Conservation (phyloP, 257 asterid genomes). For the Salvia splendens region DNA sequence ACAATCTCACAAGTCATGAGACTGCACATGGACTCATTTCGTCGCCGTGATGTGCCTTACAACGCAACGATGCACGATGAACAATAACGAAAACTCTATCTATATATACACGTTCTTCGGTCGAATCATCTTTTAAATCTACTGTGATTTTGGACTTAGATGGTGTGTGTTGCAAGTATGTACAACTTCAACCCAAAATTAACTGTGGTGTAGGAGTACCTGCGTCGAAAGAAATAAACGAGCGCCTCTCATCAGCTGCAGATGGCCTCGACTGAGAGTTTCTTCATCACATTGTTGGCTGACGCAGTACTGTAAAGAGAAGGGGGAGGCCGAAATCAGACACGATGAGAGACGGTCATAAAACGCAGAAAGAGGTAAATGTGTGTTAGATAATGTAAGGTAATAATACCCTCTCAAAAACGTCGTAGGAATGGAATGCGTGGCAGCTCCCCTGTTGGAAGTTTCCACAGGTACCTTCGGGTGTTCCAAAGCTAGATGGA, state of each 20-base stretch:
- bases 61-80: neutral
- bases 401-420: constrained; percentile 64
- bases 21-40: constrained; percentile 65
- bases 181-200: constrained; percentile 54
- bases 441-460: constrained; percentile 78
- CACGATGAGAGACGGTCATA: neutral
- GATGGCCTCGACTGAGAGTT: constrained; percentile 83
- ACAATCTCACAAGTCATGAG: constrained; percentile 43
- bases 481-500: constrained; percentile 93
- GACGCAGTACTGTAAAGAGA: constrained; percentile 66
- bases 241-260: constrained; percentile 57
- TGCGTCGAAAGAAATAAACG: neutral
- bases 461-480: constrained; percentile 77
- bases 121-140: constrained; percentile 38
- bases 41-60: constrained; percentile 48
- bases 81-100: constrained; percentile 27
- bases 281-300: constrained; percentile 86
- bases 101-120: constrained; percentile 39
- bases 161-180: constrained; percentile 76
- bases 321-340: constrained; percentile 18
- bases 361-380: constrained; percentile 7
- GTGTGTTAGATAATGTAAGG: no score
- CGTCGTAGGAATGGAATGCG: constrained; percentile 78
- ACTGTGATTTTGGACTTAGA: constrained; percentile 38
- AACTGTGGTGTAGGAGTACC: neutral